Conservation (phyloP, 1,139 yeast species). For the Geotrichum carabidarum region DNA sequence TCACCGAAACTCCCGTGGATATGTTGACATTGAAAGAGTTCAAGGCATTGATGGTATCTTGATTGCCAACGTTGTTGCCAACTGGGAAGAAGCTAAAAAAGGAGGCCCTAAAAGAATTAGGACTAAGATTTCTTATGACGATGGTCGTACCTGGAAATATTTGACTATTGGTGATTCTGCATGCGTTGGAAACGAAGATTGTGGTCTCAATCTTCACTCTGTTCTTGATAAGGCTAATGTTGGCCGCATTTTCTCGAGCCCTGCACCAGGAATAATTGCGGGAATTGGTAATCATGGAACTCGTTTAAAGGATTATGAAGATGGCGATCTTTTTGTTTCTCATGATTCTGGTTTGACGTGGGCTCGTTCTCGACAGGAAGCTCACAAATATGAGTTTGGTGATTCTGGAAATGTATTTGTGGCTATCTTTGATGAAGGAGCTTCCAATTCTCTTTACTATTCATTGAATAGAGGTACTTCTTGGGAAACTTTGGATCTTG, state of each 20-base stretch:
- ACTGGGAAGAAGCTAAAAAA: constrained; percentile 29
- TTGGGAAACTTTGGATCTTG: constrained; percentile 55
- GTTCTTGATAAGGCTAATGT: constrained; percentile 51
- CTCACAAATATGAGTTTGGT: constrained; percentile 61
- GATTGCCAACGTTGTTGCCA: constrained; percentile 47
- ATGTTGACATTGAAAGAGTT: constrained; percentile 46
- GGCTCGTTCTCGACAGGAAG: constrained; percentile 52
- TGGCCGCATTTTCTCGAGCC: constrained; percentile 54
- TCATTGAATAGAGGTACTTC: constrained; percentile 72
- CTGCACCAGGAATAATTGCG: constrained; percentile 68
- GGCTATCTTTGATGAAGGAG: constrained; percentile 47
- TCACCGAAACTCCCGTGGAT: constrained; percentile 40
- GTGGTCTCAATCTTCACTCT: constrained; percentile 55
- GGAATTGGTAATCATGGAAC: constrained; percentile 42
- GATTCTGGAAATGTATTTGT: constrained; percentile 75
- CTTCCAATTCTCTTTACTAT: constrained; percentile 39
- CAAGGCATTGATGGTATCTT: constrained; percentile 68
- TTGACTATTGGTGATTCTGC: constrained; percentile 47
- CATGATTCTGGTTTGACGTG: constrained; percentile 77
- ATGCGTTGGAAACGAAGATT: constrained; percentile 40
- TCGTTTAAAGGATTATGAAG: constrained; percentile 26
- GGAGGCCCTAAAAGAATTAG: constrained; percentile 23
- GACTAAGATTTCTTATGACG: constrained; percentile 54
- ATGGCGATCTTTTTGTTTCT: constrained; percentile 50
- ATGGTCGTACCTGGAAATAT: constrained; percentile 59